phyloP scores from a whole-genome alignment of 495 filamentous ascomycete species.

The Penicillium odoratum region DNA sequence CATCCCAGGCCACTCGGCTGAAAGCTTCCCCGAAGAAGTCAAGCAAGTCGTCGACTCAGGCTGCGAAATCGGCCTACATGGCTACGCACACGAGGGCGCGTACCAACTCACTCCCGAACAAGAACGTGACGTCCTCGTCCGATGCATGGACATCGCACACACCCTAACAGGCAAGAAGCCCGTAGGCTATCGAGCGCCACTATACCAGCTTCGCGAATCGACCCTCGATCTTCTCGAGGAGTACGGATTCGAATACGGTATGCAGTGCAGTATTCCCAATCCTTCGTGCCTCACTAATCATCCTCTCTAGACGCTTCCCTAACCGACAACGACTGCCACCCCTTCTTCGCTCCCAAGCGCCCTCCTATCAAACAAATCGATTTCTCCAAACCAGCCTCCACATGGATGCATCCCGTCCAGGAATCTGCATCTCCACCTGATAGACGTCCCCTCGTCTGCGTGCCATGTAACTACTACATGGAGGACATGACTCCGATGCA shows the following conservation, averaged over 20 bases:
- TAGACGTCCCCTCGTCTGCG: constrained; percentile 45
- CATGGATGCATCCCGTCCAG: constrained; percentile 60
- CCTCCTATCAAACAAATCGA: constrained; percentile 51
- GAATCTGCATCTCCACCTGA: constrained; percentile 22
- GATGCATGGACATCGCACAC: constrained; percentile 52
- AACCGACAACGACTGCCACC: constrained; percentile 54
- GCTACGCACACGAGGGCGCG: constrained; percentile 61
- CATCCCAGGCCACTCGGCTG: constrained; percentile 62
- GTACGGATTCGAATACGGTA: constrained; percentile 56
- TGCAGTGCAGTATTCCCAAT: neutral
- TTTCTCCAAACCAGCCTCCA: constrained; percentile 45
- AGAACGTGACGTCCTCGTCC: constrained; percentile 55
- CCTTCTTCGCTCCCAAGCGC: constrained; percentile 51
- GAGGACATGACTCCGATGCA: constrained; percentile 61
- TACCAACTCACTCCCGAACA: constrained; percentile 56
- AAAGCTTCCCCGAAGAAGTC: constrained; percentile 57
- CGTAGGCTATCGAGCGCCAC: constrained; percentile 56
- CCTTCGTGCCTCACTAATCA: too few species aligned
- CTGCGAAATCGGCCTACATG: constrained; percentile 60
- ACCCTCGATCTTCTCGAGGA: constrained; percentile 57
- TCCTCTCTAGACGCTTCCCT: constrained; percentile 46
- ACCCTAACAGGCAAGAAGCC: constrained; percentile 54
- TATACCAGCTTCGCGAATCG: constrained; percentile 57
- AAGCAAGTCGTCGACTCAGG: constrained; percentile 54
- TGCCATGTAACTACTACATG: constrained; percentile 57